Evolutionary conservation across 1,139 yeast species (phyloP).

Genomic region (Magnusiomyces suaveolens): DNA sequence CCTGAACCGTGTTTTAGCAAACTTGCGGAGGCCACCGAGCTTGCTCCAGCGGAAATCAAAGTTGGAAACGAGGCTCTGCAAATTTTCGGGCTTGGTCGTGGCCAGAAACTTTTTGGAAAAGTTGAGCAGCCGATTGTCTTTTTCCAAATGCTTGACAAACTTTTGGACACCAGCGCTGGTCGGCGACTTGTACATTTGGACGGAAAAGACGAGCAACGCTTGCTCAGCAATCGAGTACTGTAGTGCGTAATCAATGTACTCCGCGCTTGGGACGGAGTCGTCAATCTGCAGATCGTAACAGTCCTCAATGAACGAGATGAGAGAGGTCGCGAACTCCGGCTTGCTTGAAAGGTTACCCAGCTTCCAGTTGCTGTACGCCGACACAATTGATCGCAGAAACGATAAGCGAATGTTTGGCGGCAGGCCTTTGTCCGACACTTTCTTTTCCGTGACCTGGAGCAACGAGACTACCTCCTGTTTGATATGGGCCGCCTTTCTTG

Average conservation of each 20-base stretch:
- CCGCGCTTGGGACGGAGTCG: background rate
- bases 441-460: conserved; percentile 50
- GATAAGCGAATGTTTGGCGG: conserved; percentile 6
- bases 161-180: conserved; percentile 26
- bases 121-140: conserved; percentile 32
- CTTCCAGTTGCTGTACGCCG: conserved; percentile 28
- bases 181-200: conserved; percentile 49
- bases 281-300: background rate
- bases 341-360: conserved; percentile 9
- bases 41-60: conserved; percentile 45
- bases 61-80: conserved; percentile 36
- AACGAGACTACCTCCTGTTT: conserved; percentile 33
- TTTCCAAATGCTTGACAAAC: conserved; percentile 40
- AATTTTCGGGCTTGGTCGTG: conserved; percentile 39
- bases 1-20: conserved; percentile 26
- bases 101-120: conserved; percentile 16
- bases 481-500: conserved; percentile 28
- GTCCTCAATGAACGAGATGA: conserved; percentile 7
- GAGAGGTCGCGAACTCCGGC: conserved; percentile 9
- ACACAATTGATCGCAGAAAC: conserved; percentile 26
- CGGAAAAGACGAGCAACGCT: conserved; percentile 65
- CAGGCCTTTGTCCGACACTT: conserved; percentile 29
- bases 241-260: conserved; percentile 2
- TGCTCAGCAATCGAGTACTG: conserved; percentile 50
- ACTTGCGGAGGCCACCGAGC: conserved; percentile 41